These are phyloP conservation scores for Pseudonitzschia multiseries DNA, from an alignment of 108 stramenopile species.

Conservation along the genomic window DNA sequence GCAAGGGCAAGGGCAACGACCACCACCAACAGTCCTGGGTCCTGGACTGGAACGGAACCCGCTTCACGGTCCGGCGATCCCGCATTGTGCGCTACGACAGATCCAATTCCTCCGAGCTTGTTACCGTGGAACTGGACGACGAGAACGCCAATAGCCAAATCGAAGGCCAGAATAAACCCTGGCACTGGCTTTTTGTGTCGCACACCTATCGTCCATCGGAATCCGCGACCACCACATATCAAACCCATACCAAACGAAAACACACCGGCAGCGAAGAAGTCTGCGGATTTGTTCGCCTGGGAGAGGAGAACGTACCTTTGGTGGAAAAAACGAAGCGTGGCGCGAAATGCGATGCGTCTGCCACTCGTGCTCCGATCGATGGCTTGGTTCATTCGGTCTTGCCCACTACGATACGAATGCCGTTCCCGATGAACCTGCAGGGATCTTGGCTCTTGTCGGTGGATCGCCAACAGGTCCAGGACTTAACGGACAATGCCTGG, in stretches of 20 bases:
- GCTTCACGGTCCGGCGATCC: background rate
- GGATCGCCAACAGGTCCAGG: constrained; percentile 16
- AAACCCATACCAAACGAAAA: constrained; percentile 2
- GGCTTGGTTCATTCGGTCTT: constrained; percentile 20
- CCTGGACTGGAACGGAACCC: constrained; percentile 16
- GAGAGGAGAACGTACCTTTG: background rate
- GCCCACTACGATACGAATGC: constrained; percentile 14
- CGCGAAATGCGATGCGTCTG: background rate
- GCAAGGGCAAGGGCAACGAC: no score
- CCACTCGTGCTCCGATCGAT: background rate
- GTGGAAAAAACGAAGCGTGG: background rate
- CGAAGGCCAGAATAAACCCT: background rate
- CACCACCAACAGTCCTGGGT: background rate
- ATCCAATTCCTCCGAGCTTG: background rate
- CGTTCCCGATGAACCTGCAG: constrained; percentile 8
- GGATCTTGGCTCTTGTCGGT: constrained; percentile 7
- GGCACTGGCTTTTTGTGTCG: background rate
- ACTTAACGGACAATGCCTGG: constrained; percentile 14
- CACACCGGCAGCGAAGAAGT: constrained; percentile 13
- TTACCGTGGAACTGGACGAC: background rate
- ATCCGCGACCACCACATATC: background rate
- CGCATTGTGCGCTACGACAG: background rate
- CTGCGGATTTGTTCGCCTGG: constrained; percentile 2
- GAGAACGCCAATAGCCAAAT: background rate
- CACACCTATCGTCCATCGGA: background rate